phyloP scores from a whole-genome alignment of 306 rosid species.

The Cicer yamashitae region DNA sequence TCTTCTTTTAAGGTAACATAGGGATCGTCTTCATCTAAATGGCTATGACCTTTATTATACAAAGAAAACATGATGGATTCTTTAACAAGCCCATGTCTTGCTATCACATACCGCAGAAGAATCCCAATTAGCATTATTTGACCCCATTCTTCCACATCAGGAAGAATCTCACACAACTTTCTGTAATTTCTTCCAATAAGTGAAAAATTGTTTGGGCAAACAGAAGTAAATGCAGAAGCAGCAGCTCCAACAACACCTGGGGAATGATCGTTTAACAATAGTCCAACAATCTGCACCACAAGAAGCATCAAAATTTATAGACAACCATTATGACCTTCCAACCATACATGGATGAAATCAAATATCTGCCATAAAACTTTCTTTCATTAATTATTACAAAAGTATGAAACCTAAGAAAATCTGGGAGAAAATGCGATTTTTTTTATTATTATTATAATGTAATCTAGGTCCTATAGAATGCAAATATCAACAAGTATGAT shows the following conservation, averaged over 20 bases:
- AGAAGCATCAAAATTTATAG: conserved; percentile 23
- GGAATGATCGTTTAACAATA: conserved; percentile 78
- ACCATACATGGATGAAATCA: conserved; percentile 24
- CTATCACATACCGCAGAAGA: conserved; percentile 83
- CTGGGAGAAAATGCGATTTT: not conserved
- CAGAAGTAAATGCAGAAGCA: conserved; percentile 88
- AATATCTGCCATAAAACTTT: conserved; percentile 35
- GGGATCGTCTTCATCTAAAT: conserved; percentile 51
- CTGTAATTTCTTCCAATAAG: conserved; percentile 73
- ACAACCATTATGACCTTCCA: conserved; percentile 34
- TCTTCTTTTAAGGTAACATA: conserved; percentile 53
- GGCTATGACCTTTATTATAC: conserved; percentile 45
- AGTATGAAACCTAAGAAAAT: conserved; percentile 38
- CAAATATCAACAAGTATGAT: conserved; percentile 18
- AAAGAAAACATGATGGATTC: conserved; percentile 80
- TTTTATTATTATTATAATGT: not conserved
- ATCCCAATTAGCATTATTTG: conserved; percentile 86
- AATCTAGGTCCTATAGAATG: conserved; percentile 25
- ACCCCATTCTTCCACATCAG: conserved; percentile 98
- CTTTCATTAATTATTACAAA: conserved; percentile 23
- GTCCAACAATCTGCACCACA: conserved; percentile 73
- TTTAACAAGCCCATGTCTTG: conserved; percentile 81
- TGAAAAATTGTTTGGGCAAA: conserved; percentile 85
- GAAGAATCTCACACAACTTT: conserved; percentile 86
- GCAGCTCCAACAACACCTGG: conserved; percentile 98